These are phyloP conservation scores for Aspergillus sp. DNA, from an alignment of 2,329 filamentous ascomycete genomes.

Conservation along the genomic window DNA sequence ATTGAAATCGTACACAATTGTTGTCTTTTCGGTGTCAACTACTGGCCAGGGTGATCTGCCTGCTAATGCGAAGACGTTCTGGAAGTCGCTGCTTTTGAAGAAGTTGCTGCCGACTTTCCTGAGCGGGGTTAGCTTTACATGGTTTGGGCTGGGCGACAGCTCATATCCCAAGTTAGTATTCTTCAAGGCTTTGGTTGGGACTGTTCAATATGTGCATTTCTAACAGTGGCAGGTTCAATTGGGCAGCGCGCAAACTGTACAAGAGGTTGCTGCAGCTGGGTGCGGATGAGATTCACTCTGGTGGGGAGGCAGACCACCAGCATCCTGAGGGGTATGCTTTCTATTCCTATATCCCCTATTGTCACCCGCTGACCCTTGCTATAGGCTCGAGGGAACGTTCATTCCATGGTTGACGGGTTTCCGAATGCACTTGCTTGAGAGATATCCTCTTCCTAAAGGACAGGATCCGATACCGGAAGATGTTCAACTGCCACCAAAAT, in stretches of 20 bases:
- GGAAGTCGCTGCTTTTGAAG: slow-evolving; percentile 79
- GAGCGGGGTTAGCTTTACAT: slow-evolving; percentile 68
- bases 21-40: slow-evolving; percentile 80
- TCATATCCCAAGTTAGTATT: slow-evolving; percentile 78
- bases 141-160: slow-evolving; percentile 90
- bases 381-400: slow-evolving; percentile 77
- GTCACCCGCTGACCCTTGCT: not conserved
- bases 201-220: not conserved
- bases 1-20: slow-evolving; percentile 36
- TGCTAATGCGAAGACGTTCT: slow-evolving; percentile 76
- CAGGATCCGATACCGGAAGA: slow-evolving; percentile 71
- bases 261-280: slow-evolving; percentile 83
- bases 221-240: slow-evolving; percentile 71
- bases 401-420: slow-evolving; percentile 74
- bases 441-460: slow-evolving; percentile 68
- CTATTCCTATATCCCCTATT: not conserved
- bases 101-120: slow-evolving; percentile 72
- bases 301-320: slow-evolving; percentile 89
- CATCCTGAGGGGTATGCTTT: slow-evolving; percentile 77
- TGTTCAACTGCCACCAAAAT: slow-evolving; percentile 73
- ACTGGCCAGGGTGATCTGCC: slow-evolving; percentile 95
- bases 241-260: slow-evolving; percentile 83
- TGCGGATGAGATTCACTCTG: slow-evolving; percentile 70
- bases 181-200: not conserved
- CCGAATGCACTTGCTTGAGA: slow-evolving; percentile 62